phyloP scores from a whole-genome alignment of 208 protist species.

The Trypanosoma vivax region DNA sequence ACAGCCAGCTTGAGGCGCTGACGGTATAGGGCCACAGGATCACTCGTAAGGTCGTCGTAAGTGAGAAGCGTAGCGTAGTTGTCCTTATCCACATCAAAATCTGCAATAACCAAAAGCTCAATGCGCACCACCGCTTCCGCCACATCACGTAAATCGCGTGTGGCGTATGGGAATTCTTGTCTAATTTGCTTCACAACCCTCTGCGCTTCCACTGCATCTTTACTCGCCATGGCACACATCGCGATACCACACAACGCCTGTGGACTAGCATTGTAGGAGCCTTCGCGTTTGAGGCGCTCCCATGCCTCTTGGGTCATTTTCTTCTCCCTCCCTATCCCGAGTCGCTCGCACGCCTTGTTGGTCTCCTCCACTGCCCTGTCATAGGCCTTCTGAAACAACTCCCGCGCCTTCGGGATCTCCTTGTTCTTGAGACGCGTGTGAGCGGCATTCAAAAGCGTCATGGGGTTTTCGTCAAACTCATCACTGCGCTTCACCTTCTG shows the following conservation, averaged over 20 bases:
- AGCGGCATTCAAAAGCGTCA: slow-evolving; percentile 69
- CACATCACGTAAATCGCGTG: slow-evolving; percentile 60
- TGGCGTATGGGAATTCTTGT: slow-evolving; percentile 65
- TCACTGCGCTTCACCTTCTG: slow-evolving; percentile 57
- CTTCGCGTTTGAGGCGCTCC: slow-evolving; percentile 61
- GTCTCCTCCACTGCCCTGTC: slow-evolving; percentile 41
- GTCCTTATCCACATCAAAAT: slow-evolving; percentile 72
- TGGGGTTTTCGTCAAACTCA: slow-evolving; percentile 84
- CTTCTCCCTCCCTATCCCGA: slow-evolving; percentile 47
- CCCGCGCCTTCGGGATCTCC: slow-evolving; percentile 59
- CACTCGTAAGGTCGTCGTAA: slow-evolving; percentile 57
- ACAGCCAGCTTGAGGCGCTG: slow-evolving; percentile 67
- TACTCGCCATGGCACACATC: slow-evolving; percentile 62
- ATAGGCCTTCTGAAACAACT: slow-evolving; percentile 67
- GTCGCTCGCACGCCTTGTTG: slow-evolving; percentile 39
- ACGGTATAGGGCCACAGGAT: slow-evolving; percentile 62
- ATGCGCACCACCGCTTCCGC: slow-evolving; percentile 75
- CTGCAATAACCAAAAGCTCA: slow-evolving; percentile 58
- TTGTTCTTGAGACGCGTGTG: slow-evolving; percentile 60
- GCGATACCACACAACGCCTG: slow-evolving; percentile 73
- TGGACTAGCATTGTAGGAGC: slow-evolving; percentile 75
- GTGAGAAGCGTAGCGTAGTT: slow-evolving; percentile 70
- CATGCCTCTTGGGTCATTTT: slow-evolving; percentile 66
- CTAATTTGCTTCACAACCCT: slow-evolving; percentile 37
- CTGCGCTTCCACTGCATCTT: slow-evolving; percentile 42